These are phyloP conservation scores for Lactifluus hygrophoroides DNA, from an alignment of 768 basidiomycete species.

Conservation along the genomic window DNA sequence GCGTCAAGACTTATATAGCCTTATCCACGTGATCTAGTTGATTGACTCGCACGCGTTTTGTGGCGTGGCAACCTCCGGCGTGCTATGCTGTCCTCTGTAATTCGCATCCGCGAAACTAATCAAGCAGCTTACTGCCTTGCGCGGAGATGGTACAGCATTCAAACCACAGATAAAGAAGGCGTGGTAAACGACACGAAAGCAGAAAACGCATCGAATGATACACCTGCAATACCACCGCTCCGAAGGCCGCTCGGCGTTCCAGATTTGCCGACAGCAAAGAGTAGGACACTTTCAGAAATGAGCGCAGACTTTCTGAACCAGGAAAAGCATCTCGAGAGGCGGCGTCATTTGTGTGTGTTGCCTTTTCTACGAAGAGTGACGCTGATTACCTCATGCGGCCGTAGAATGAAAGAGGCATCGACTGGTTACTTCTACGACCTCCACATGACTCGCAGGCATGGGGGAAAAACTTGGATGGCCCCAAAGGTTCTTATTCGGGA, in stretches of 20 bases:
- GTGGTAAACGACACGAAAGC: background rate
- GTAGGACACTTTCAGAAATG: constrained; percentile 40
- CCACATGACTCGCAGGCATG: constrained; percentile 69
- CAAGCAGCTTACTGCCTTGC: background rate
- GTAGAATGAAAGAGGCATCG: constrained; percentile 51
- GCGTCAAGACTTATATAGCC: constrained; percentile 9
- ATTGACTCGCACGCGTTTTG: background rate
- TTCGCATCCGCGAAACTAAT: background rate
- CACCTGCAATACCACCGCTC: constrained; percentile 29
- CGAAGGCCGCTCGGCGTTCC: constrained; percentile 69
- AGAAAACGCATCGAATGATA: background rate
- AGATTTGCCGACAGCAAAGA: constrained; percentile 43
- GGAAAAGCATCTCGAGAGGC: constrained; percentile 60
- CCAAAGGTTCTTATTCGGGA: constrained; percentile 83
- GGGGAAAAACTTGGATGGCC: constrained; percentile 93
- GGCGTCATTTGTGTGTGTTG: constrained; percentile 47
- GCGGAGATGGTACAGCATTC: background rate
- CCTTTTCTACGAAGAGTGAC: constrained; percentile 37
- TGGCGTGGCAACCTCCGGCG: background rate
- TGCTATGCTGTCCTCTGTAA: background rate
- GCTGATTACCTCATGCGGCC: background rate
- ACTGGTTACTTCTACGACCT: constrained; percentile 88
- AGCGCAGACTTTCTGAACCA: constrained; percentile 63
- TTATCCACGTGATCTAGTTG: constrained; percentile 3
- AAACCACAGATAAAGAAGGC: background rate